Evolutionary conservation across 371 early-diverging fungal species (phyloP), one percentile per base, ranked within the genome.

Genomic region (Apophysomyces variabilis): DNA sequence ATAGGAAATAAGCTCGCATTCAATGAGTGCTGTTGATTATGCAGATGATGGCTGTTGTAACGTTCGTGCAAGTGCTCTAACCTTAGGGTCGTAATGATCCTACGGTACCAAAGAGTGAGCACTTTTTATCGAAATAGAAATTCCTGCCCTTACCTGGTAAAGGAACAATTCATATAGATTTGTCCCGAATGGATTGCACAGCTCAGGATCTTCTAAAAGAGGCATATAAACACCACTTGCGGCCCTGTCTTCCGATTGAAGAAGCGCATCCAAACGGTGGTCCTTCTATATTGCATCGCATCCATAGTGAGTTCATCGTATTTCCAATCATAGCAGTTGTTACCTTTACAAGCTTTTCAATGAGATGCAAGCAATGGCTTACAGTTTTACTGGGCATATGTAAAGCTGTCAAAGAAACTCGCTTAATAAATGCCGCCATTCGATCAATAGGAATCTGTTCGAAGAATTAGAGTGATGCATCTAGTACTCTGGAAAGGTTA

Each of bases 121-220:
- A 21, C 0, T n/a, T 21, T 9, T 21, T 1, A 4, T 26, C 0
- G 7, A 26, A 18, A 21, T 9, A 50, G 5, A 16, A 21, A 21
- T 18, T 21, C 16, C 7, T 9, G 54, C 5, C 1, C 9, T 50
- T 85, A 91, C 91, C 86, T 88, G 82, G 66, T 93, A 86, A 62
- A 90, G 82, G 65, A 85, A 85, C 45, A 94, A 75, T 70, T 96
- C 97, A 81, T 92, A 95, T 44, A 96, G 66, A 73, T 89, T 93
- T 12, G 96, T 90, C 5, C 94, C 93, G 77, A 94, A 92, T 5
- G 97, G 95, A 68, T 97, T 97, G 73, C 95, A 94, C 67, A 96
- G 84, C 65, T 97, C 96, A 1, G 96, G 94, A 67, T 97, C 96
- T 69, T 95, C 90, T 67, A 96, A 69, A n/a, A 87, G 75, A 14